phyloP scores from a whole-genome alignment of 495 filamentous ascomycete species.

The Penicillium lagena region DNA sequence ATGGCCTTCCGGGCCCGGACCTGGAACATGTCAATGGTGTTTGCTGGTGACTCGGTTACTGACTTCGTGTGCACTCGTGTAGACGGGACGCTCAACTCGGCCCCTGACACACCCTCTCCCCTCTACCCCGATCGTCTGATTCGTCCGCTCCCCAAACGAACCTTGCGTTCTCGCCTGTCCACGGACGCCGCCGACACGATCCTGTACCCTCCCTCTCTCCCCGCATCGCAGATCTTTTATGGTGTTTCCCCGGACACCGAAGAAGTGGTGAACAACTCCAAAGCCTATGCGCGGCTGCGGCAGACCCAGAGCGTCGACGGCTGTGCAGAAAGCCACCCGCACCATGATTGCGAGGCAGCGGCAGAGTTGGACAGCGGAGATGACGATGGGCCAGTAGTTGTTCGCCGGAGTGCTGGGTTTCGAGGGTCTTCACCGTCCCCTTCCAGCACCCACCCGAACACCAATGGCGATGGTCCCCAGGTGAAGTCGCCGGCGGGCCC shows the following conservation, averaged over 20 bases:
- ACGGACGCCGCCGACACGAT: slow-evolving; percentile 78
- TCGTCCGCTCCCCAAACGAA: slow-evolving; percentile 83
- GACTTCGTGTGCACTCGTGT: slow-evolving; percentile 29
- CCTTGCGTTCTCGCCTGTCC: slow-evolving; percentile 76
- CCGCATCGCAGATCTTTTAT: slow-evolving; percentile 64
- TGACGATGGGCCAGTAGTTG: slow-evolving; percentile 39
- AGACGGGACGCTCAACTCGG: slow-evolving; percentile 49
- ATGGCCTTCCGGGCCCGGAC: slow-evolving; percentile 2
- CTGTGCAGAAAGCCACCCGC: slow-evolving; percentile 35
- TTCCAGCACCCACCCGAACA: slow-evolving; percentile 20
- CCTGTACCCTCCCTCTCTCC: slow-evolving; percentile 67
- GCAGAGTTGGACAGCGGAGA: slow-evolving; percentile 41
- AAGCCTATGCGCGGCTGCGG: slow-evolving; percentile 34
- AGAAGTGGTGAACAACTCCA: slow-evolving; percentile 34
- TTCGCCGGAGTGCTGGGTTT: slow-evolving; percentile 39
- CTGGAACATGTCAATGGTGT: slow-evolving; percentile 8
- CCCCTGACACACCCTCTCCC: slow-evolving; percentile 67
- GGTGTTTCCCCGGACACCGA: slow-evolving; percentile 53
- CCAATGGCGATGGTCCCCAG: slow-evolving; percentile 20
- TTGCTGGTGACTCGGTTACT: slow-evolving; percentile 35
- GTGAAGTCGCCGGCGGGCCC: slow-evolving; percentile 38
- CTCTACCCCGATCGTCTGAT: slow-evolving; percentile 86
- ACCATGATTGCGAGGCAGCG: slow-evolving; percentile 32
- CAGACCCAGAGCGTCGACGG: slow-evolving; percentile 22
- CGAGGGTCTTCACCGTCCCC: slow-evolving; percentile 32